A percentile compares a stretch with the other conserved stretches of the same genome.
These are phyloP conservation scores for Linnemannia hyalina DNA, from an alignment of 192 early-diverging fungal genomes.

Conservation along the genomic window DNA sequence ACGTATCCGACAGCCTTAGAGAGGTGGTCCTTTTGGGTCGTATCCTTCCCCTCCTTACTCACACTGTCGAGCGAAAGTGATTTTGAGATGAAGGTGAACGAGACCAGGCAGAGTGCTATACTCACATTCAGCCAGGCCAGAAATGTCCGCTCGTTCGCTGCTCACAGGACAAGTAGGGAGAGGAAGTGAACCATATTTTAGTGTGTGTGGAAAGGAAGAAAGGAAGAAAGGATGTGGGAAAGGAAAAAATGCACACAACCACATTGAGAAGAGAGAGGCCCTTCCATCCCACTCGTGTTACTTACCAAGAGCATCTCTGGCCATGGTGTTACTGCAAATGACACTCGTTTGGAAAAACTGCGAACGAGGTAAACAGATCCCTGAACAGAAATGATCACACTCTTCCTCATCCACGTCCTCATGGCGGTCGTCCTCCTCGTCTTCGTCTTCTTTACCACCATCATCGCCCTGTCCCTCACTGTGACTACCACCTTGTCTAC, in stretches of 20 bases:
- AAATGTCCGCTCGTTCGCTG: constrained; percentile 51
- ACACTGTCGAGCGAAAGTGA: constrained; percentile 21
- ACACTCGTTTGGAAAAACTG: constrained; percentile 46
- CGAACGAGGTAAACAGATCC: constrained; percentile 30
- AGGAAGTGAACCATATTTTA: not conserved
- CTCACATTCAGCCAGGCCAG: constrained; percentile 35
- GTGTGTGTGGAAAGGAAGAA: not conserved
- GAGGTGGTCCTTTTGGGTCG: constrained; percentile 10
- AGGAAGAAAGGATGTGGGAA: not conserved
- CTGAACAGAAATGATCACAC: constrained; percentile 34
- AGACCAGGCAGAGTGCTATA: constrained; percentile 34
- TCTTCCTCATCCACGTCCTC: constrained; percentile 10
- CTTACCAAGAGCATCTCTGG: constrained; percentile 49
- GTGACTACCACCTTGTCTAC: not conserved
- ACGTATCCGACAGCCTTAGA: constrained; percentile 33
- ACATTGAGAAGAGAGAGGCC: not conserved
- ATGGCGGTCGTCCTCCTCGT: not conserved
- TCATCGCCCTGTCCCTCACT: no score
- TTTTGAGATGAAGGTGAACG: constrained; percentile 40
- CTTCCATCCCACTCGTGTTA: not conserved
- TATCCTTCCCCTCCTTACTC: not conserved
- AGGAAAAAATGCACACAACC: not conserved
- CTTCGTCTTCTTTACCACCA: not conserved
- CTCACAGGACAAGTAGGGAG: not conserved
- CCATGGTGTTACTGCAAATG: constrained; percentile 55